These are phyloP conservation scores for Eragrostis nindensis DNA, from an alignment of 176 grass and related monocot species.

Conservation along the genomic window DNA sequence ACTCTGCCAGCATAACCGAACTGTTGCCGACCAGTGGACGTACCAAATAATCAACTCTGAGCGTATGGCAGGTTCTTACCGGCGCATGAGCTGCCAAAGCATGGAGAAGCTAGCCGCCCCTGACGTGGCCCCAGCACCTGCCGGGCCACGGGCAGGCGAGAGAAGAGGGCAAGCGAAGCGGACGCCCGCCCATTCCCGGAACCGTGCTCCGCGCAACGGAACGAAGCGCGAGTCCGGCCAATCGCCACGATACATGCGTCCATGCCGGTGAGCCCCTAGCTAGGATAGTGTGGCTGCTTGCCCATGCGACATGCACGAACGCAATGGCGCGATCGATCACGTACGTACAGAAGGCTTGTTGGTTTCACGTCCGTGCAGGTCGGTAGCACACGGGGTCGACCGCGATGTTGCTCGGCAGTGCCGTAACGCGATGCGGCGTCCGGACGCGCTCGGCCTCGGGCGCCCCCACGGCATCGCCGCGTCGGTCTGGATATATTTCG, in stretches of 20 bases:
- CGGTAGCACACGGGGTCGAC: background rate
- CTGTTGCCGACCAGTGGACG: conserved; percentile 34
- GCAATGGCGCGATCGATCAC: background rate
- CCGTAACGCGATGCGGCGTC: conserved; percentile 38
- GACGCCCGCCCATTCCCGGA: background rate
- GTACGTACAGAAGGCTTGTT: background rate
- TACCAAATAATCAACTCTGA: background rate
- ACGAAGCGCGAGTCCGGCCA: conserved; percentile 19
- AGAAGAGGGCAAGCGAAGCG: background rate
- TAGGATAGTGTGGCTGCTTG: background rate
- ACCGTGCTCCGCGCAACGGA: conserved; percentile 5
- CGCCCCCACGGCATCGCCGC: background rate
- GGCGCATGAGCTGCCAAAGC: conserved; percentile 21
- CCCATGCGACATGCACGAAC: background rate
- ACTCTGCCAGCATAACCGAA: conserved; percentile 16
- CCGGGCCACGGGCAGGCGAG: too few relatives aligned
- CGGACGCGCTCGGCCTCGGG: conserved; percentile 43
- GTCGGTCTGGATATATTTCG: background rate
- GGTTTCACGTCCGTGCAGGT: background rate
- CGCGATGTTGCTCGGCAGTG: conserved; percentile 44
- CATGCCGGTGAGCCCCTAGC: background rate
- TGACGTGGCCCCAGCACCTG: background rate
- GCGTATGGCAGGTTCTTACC: conserved; percentile 24
- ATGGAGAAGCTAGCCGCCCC: background rate
- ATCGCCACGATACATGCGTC: background rate